Percentiles rank a stretch among this genome's conserved stretches.
phyloP scores from a whole-genome alignment of 75 land plant genomes.

The Picea glauca region DNA sequence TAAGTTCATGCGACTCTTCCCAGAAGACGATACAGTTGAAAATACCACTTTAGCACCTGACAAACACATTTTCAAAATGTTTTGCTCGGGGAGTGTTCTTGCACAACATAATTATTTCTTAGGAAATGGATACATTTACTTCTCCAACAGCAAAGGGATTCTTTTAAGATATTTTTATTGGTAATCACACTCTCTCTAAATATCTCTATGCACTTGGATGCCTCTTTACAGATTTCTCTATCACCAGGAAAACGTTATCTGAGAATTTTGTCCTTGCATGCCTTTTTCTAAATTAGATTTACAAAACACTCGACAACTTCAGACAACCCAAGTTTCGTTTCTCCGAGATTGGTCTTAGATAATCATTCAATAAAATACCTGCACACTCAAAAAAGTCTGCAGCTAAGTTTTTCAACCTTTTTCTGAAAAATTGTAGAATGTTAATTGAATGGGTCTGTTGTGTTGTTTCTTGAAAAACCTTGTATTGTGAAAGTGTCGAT shows the following conservation, averaged over 20 bases:
- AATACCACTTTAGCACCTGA: too few species aligned
- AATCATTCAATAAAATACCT: not conserved
- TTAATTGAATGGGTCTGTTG: not conserved
- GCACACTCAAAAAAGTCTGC: too few species aligned
- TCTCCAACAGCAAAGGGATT: not conserved
- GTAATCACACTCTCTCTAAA: not conserved
- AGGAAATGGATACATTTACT: not conserved
- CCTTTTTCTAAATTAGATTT: not conserved
- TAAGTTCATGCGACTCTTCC: too few species aligned
- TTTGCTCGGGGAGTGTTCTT: too few species aligned
- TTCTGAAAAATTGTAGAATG: not conserved
- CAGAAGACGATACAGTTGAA: too few species aligned
- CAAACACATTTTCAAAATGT: too few species aligned
- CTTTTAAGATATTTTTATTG: not conserved
- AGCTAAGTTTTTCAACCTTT: not conserved
- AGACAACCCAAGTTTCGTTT: not conserved
- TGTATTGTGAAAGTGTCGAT: slow-evolving; percentile 19
- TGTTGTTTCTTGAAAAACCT: slow-evolving; percentile 14
- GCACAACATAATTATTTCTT: too few species aligned
- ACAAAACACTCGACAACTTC: not conserved
- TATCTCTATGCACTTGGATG: not conserved
- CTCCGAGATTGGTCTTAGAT: not conserved
- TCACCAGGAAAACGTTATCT: not conserved
- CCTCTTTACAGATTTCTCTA: not conserved
- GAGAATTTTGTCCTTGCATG: not conserved